Percentiles rank a stretch among this genome's conserved stretches.
These are phyloP conservation scores for Yarrowia sp. DNA, from an alignment of 805 yeast species.

Conservation along the genomic window DNA sequence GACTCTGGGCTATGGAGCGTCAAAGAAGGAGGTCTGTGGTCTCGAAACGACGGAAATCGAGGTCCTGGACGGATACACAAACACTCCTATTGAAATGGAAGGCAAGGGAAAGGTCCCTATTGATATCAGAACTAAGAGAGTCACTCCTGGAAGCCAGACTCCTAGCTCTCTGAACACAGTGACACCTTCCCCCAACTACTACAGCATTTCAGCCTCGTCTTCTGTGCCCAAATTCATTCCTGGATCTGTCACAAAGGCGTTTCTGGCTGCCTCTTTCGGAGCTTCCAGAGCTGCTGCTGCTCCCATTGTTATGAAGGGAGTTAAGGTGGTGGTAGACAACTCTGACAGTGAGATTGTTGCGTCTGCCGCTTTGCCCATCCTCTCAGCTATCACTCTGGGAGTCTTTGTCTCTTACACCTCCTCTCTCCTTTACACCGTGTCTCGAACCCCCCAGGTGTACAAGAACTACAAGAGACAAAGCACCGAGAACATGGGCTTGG, in stretches of 20 bases:
- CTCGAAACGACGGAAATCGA: conserved; percentile 11
- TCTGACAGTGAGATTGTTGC: background rate
- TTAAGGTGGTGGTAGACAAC: background rate
- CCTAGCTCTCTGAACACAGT: background rate
- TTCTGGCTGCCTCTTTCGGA: conserved; percentile 30
- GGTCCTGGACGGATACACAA: conserved; percentile 22
- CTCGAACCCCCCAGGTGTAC: conserved; percentile 83
- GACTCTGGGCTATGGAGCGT: conserved; percentile 9
- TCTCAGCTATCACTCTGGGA: conserved; percentile 51
- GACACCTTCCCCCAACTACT: conserved; percentile 45
- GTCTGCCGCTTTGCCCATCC: background rate
- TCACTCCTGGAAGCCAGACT: background rate
- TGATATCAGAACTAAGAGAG: conserved; percentile 3
- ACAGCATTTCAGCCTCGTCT: conserved; percentile 11
- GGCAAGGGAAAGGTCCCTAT: conserved; percentile 17
- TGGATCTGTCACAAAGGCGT: conserved; percentile 34
- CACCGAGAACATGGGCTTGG: conserved; percentile 84
- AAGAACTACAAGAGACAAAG: conserved; percentile 81
- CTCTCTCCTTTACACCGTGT: conserved; percentile 72
- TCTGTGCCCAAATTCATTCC: conserved; percentile 33
- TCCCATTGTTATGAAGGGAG: background rate
- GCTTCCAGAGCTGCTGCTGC: conserved; percentile 37
- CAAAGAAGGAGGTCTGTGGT: background rate
- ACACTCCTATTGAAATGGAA: conserved; percentile 28
- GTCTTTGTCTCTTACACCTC: conserved; percentile 75